phyloP scores from a whole-genome alignment of 768 basidiomycete species.

The Boletellus emodensis region DNA sequence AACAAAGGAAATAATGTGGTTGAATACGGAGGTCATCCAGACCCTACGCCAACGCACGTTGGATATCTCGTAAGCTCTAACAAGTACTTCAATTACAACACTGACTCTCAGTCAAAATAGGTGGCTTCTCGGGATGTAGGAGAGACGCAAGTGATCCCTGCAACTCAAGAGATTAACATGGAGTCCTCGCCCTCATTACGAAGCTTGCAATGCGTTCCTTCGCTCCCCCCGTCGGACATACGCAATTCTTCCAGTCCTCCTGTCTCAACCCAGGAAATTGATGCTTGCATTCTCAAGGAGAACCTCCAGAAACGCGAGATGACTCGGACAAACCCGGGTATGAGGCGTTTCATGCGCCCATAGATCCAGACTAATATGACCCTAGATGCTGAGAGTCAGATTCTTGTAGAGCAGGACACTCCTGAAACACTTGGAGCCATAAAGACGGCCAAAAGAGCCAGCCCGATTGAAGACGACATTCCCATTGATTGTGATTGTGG shows the following conservation, averaged over 20 bases:
- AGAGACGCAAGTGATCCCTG: constrained; percentile 48
- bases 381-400: constrained; percentile 34
- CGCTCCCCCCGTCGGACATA: constrained; percentile 30
- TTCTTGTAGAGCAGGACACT: constrained; percentile 11
- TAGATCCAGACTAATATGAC: not conserved
- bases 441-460: constrained; percentile 10
- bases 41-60: constrained; percentile 50
- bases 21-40: constrained; percentile 49
- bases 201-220: constrained; percentile 7
- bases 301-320: constrained; percentile 9
- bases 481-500: constrained; percentile 69
- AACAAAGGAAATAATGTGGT: constrained; percentile 3
- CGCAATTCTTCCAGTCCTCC: constrained; percentile 13
- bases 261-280: constrained; percentile 25
- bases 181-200: constrained; percentile 21
- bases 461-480: constrained; percentile 29
- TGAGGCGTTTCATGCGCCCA: constrained; percentile 30
- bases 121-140: constrained; percentile 34
- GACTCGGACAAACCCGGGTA: constrained; percentile 37
- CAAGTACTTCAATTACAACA: not conserved
- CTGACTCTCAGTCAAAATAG: constrained; percentile 10
- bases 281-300: not conserved
- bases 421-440: not conserved
- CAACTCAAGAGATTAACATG: constrained; percentile 30
- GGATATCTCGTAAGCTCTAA: constrained; percentile 49